Evolutionary conservation across 1,284 basidiomycete species (phyloP).

Genomic region (Cutaneotrichosporon spelunceum): DNA sequence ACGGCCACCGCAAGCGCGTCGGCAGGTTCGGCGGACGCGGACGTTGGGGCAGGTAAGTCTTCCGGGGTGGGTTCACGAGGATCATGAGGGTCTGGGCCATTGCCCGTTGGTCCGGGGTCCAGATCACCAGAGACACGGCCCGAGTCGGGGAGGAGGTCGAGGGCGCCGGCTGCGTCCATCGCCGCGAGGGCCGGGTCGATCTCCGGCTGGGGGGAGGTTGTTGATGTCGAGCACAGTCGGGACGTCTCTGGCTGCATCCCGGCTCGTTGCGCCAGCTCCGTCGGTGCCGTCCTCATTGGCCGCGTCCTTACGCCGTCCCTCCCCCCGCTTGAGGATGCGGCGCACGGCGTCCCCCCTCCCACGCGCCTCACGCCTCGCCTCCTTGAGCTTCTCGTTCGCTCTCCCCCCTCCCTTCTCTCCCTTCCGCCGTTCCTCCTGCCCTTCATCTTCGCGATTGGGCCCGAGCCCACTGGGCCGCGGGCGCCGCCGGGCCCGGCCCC

Average conservation of each 20-base stretch:
- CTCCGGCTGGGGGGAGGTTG: not conserved
- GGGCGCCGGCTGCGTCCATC: not conserved
- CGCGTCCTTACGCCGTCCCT: not conserved
- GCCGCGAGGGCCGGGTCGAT: not conserved
- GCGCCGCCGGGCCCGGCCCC: not conserved
- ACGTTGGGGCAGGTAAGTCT: too few relatives aligned
- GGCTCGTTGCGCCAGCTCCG: too few relatives aligned
- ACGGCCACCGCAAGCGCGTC: not conserved
- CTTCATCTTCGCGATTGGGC: not conserved
- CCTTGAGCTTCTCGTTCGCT: not conserved
- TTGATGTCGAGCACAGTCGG: not conserved
- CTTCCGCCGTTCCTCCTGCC: too few relatives aligned
- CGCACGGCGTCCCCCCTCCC: not conserved
- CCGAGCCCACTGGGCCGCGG: not conserved
- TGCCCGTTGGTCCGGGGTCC: not conserved
- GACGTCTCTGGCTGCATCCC: too few relatives aligned
- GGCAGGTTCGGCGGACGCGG: too few relatives aligned
- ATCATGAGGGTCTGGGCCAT: too few relatives aligned
- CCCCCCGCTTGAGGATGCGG: not conserved
- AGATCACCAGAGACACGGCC: not conserved
- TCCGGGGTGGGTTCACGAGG: not conserved
- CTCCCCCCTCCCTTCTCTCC: not conserved
- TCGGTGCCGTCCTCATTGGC: too few relatives aligned
- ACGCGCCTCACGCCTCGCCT: not conserved
- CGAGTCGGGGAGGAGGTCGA: not conserved